Base-by-base conservation (phyloP, 192 early-diverging fungal genomes). In the Linnemannia exigua region DNA sequence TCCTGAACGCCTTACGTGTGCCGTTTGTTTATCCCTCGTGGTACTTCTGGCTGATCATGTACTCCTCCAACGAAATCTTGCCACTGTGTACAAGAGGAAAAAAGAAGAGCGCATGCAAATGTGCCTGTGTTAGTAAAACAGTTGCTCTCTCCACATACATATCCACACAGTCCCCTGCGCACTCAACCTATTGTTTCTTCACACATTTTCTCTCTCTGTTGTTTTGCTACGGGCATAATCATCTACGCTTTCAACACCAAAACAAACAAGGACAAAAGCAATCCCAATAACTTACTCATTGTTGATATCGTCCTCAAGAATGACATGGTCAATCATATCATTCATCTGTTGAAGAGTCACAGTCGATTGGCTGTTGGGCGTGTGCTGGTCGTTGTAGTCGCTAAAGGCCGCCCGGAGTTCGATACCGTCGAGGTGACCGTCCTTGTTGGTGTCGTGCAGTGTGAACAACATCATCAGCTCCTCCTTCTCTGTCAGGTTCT, bases 271-370 rank as follows among this genome's bases (percentile, higher is more conserved):
- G 14, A n/a, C n/a, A n/a, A n/a, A n/a, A 44, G 41, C 41, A 44
- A 44, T 44, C 41, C 2, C 35, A 28, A 2, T 5, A 7, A 85
- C 90, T 81, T 89, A 92, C 92, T 97, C 94, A 75, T 91, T 91
- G 80, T 97, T 88, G 25, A 88, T 88, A 89, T 97, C 96, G 74
- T 96, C 95, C 76, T 96, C 93, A 31, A 79, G 87, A 68, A 97
- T 86, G 37, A 93, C 93, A 85, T 94, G 93, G 80, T 96, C 95
- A 48, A 96, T 90, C 91, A 94, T 91, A 11, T 90, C 88, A 67
- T 89, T 88, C 41, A 96, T 80, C 41, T 94, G 91, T 28, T 87
- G 71, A 9, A 93, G 72, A 38, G 73, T 72, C 1, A 92, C 51
- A 11, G 81, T 68, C 8, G 87, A 54, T 31, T 63, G 58, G 9